Evolutionary conservation across 75 land plant genomes (phyloP).

Genomic region (Cunninghamia lanceolata): DNA sequence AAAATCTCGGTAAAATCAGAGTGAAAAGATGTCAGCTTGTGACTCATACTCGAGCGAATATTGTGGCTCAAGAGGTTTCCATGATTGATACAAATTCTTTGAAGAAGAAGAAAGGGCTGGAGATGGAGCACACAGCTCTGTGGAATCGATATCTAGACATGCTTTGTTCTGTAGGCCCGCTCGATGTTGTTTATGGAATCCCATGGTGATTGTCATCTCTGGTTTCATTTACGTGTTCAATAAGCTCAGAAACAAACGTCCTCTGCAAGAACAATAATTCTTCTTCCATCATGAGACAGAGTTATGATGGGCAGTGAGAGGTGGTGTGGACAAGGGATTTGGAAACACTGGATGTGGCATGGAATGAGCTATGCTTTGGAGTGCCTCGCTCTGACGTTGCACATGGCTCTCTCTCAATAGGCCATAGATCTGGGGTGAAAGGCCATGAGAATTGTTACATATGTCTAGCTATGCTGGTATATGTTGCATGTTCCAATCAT

Average conservation of each 20-base stretch:
- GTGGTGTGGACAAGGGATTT: constrained; percentile 54
- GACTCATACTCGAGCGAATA: neutral
- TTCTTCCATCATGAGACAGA: neutral
- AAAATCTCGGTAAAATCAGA: neutral
- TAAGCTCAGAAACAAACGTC: neutral
- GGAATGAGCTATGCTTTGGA: constrained; percentile 68
- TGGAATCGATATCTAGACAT: constrained; percentile 85
- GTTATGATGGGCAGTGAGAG: neutral
- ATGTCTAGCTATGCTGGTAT: no score
- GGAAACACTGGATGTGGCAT: constrained; percentile 43
- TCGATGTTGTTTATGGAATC: neutral
- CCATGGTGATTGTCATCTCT: neutral
- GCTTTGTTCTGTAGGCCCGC: neutral
- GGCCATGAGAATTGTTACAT: no score
- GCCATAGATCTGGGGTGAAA: no score
- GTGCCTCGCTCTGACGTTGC: constrained; percentile 82
- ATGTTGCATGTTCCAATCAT: no score
- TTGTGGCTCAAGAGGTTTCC: constrained; percentile 16
- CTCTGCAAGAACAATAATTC: neutral
- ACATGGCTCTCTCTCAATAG: constrained; percentile 60
- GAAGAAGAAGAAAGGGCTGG: constrained; percentile 25
- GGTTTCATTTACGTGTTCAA: neutral
- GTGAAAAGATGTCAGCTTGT: neutral
- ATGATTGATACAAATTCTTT: neutral
- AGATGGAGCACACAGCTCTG: constrained; percentile 63